Base-by-base conservation (phyloP, 1,284 basidiomycete genomes). In the Neolentinus lepideus region DNA sequence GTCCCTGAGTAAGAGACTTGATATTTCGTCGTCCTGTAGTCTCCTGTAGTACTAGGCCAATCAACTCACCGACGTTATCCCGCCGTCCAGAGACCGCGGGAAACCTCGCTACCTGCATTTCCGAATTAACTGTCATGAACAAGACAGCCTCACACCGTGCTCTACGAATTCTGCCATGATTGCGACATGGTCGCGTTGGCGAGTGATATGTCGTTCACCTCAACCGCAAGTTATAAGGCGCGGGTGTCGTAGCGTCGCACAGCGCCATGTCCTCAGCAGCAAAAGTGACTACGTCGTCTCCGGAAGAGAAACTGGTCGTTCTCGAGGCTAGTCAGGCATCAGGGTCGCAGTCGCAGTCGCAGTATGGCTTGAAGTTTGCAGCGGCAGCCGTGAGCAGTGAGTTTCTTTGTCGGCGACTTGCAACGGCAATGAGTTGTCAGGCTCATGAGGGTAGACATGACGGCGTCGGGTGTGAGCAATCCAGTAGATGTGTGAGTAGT, bases 381-480 rank as follows among this genome's bases (percentile, higher is more conserved):
- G 59, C 55, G 11, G 59, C 59, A 10, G 59, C 55, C 24, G 27
- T 59, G 25, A 58, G 57, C 33, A 60, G 59, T 60, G 19, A 50
- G 11, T 3, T 19, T 2, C 16, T 14, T 26, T 25, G 21, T 21
- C 8, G 25, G n/a, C 22, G 11, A 11, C 36, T 10, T 19, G 45
- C 19, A 4, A 29, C 16, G 11, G 22, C n/a, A 21, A 45, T 36
- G 26, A 14, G 50, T n/a, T 27, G 33, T 19, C 14, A 25, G 52
- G 27, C 24, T n/a, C 19, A 38, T 16, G 25, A 22, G 12, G 11
- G 3, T 48, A 73, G 71, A 71, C 50, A 71, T 72, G 68, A 58
- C 65, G 3, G 69, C 70, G 0, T 72, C 71, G 9, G 70, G 65
- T 16, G 64, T 70, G 36, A 72, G 65, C 55, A 73, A 73, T 53